Evolutionary conservation across 441 rosid genomes (phyloP), one percentile per base, ranked within the genome.

Genomic region (Syzygium malaccense): DNA sequence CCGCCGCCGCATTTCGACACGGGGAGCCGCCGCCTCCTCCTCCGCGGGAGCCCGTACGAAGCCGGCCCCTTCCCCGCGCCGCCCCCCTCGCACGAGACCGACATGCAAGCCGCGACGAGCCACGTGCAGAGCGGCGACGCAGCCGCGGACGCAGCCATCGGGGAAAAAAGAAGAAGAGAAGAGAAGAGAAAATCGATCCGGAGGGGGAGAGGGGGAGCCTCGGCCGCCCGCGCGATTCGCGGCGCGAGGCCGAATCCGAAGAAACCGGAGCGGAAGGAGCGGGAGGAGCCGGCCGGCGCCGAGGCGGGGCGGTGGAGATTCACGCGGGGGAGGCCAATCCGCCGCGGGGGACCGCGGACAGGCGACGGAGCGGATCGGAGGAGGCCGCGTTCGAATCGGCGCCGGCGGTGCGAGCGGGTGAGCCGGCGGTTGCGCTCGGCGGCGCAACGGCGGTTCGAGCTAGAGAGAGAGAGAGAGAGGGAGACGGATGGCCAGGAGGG

Each of bases 91-190:
- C 95, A 93, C 91, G 96, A 85, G 94, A 94, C 93, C 71, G 98
- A 95, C 98, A 98, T 96, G 98, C 98, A 98, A 87, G 99, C 95
- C 25, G 98, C 99, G 87, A 98, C 96, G 25, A 98, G 92, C 97
- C 98, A 96, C 89, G 99, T 94, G 94, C 99, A 98, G 68, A 98
- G 87, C 88, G 99, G 99, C 92, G 98, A 92, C 32, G 98, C 90
- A 66, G 91, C 89, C 55, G 93, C 88, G 85, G 94, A 91, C 66
- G 98, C 90, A 90, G 93, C 95, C 91, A 90, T 89, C 75, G 45
- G 41, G 28, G 2, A 7, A 41, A 41, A 41, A 41, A 41, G 6
- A 5, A 6, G 5, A 41, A 5, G 4, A 41, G 6, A 7, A 1
- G 7, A 45, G 2, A 45, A 45, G 1, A 45, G 48, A 0, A 45